Conservation (phyloP, 805 yeast genomes). For the Maudiozyma turicensis region DNA sequence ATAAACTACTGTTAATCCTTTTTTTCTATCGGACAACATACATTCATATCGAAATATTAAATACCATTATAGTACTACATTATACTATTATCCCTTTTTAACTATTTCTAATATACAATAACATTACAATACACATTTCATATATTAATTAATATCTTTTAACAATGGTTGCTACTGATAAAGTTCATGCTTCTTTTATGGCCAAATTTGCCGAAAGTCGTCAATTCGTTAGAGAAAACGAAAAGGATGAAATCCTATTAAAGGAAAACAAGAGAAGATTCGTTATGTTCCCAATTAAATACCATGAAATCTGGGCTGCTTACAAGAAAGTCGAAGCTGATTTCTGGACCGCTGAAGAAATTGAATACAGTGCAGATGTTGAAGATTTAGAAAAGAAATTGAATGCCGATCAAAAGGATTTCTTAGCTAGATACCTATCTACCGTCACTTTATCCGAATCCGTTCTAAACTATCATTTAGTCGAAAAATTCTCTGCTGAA, state of each 20-base stretch:
- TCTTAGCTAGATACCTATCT: constrained; percentile 85
- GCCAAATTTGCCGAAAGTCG: constrained; percentile 53
- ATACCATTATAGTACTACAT: background rate
- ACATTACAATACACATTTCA: background rate
- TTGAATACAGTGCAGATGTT: constrained; percentile 82
- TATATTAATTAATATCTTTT: background rate
- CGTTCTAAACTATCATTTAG: constrained; percentile 90
- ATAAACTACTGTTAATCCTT: too few species aligned
- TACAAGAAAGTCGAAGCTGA: constrained; percentile 98
- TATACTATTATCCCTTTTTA: background rate
- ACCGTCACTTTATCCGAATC: constrained; percentile 97
- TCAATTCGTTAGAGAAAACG: constrained; percentile 56
- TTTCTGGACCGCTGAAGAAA: constrained; percentile 99
- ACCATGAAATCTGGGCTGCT: constrained; percentile 97
- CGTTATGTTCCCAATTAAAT: constrained; percentile 91
- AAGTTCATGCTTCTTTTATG: constrained; percentile 46
- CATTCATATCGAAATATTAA: too few species aligned
- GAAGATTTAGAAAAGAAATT: constrained; percentile 81
- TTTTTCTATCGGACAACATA: too few species aligned
- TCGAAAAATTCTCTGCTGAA: constrained; percentile 93
- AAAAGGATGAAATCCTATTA: constrained; percentile 82
- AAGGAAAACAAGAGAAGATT: constrained; percentile 80
- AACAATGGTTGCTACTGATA: constrained; percentile 2
- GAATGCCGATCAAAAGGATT: constrained; percentile 82
- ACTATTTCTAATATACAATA: background rate